Base-by-base conservation (phyloP, 495 filamentous ascomycete genomes). In the Xylaria sp. region DNA sequence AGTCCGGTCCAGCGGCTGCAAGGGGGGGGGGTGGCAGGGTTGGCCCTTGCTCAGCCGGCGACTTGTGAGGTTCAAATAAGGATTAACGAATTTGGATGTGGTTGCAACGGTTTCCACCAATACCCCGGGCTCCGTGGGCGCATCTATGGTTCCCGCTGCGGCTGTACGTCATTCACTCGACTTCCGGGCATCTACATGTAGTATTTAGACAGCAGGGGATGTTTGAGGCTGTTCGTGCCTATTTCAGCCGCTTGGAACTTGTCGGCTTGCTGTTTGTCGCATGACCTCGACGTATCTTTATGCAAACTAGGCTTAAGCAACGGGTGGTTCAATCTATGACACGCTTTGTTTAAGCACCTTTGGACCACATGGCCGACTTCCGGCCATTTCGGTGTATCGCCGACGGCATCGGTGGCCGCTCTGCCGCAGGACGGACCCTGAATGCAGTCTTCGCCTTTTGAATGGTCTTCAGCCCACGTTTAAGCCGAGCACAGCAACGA, bases 51-150 rank as follows among this genome's bases (percentile, higher is more conserved):
- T 31, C 52, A 29, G 17, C 52, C 52, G 14, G 52, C 52, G 52
- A 31, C 52, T 55, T 31, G 12, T 17, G 52, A 31, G 52, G 52
- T 55, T 55, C 52, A 55, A 55, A 55, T 55, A 55, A 55, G 52
- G 14, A 31, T 55, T 31, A 5, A 31, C 52, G 52, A 31, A 31
- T 31, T 55, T 26, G 52, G 52, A 55, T 31, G 52, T 26, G 17
- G 52, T 55, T 55, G 52, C 26, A 55, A 55, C 52, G 52, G 52
- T 55, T 55, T 17, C 52, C 52, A 55, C 52, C 52, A 15, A 53
- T 53, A 53, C 24, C 50, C 50, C 24, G 24, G 46, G 48, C 21
- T 52, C 43, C 1, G 2, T 15, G 43, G 43, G 8, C n/a, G 46
- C 26, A 29, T 55, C 26, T 29, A 31, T 17, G 14, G 4, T 55